Evolutionary conservation across 2,329 filamentous ascomycete genomes (phyloP), one percentile per base, ranked within the genome.

Genomic region (Lecanicillium sp.): DNA sequence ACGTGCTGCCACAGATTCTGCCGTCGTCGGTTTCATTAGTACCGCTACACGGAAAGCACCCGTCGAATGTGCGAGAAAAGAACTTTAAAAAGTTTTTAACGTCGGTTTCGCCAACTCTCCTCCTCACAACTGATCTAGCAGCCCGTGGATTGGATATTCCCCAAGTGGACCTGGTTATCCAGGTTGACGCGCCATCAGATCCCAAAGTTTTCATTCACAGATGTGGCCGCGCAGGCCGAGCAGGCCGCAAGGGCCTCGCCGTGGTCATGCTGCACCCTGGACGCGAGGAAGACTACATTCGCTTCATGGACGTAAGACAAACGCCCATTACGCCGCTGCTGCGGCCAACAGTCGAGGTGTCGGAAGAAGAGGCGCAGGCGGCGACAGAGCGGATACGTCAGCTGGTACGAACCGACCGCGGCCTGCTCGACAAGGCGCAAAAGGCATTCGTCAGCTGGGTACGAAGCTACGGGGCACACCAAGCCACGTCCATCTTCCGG

Each of bases 121-220:
- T 98, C 10, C 69, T 98, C 6, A 97, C 90, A 6, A 97, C 92
- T 14, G 90, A 97, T 56, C 79, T 97, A 18, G 87, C 90, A 3
- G 87, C 90, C 3, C 79, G 90, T 44, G 90, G 90, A 12, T 74
- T 97, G 4, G 90, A 97, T 57, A 92, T 96, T 39, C 88, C 89
- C 0, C 79, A 88, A 41, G 88, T 96, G 29, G 90, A 96, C 55
- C 72, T 96, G 2, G 89, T 96, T 4, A 75, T 95, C 1, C 90
- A 96, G 56, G 71, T 96, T 31, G 89, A 96, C 56, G 84, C 52
- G 62, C 87, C 54, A 2, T 87, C 83, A 29, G 89, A 96, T 51
- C 87, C 89, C 0, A 97, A 97, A 58, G 88, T 85, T 10, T 97
- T 97, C 54, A 87, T 98, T 44, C 92, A 98, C 60, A 82, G 92